Base-by-base conservation (phyloP, 495 filamentous ascomycete species). In the Annulohypoxylon bovei region DNA sequence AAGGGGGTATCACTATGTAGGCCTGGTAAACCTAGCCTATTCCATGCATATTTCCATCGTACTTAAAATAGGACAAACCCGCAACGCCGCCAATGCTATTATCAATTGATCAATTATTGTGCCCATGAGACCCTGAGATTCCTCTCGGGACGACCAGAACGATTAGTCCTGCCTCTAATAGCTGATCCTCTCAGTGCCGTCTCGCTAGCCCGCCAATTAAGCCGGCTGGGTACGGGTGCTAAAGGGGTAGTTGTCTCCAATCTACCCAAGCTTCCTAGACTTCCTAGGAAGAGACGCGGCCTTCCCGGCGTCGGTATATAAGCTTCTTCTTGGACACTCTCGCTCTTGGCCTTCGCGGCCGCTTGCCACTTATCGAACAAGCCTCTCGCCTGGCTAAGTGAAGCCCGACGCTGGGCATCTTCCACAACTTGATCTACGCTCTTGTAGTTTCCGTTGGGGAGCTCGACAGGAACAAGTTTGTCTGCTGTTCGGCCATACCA, bases 401-500 rank as follows among this genome's bases (percentile, higher is more conserved):
- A 67, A 27, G 63, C 72, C n/a, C 69, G 69, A 20, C 61, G 70
- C 28, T 62, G 75, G 14, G 75, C 75, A 32, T 70, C 70, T 56
- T 75, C 67, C 12, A 77, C 65, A 12, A 77, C 37, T 59, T 75
- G 72, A 20, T 66, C 58, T 33, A 77, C 62, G 32, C 69, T 75
- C 22, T 59, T 69, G 55, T 71, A 75, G 27, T 64, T 57, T 28
- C 69, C 74, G 22, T 72, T 58, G 12, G 70, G 44, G n/a, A 71
- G 57, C 61, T 76, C 68, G 11, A 73, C 42, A 6, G 72, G 75
- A 37, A 78, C 78, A 47, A 78, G 72, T 47, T 70, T 78, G 77
- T 84, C 74, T 18, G 73, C 76, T 6, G 84, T 76, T 64, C 82
- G 84, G 7, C 88, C 82, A 12, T 82, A 77, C 89, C 89, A 92